These are phyloP conservation scores for Colletotrichum aenigma DNA, from an alignment of 2,329 filamentous ascomycete species.

Conservation along the genomic window DNA sequence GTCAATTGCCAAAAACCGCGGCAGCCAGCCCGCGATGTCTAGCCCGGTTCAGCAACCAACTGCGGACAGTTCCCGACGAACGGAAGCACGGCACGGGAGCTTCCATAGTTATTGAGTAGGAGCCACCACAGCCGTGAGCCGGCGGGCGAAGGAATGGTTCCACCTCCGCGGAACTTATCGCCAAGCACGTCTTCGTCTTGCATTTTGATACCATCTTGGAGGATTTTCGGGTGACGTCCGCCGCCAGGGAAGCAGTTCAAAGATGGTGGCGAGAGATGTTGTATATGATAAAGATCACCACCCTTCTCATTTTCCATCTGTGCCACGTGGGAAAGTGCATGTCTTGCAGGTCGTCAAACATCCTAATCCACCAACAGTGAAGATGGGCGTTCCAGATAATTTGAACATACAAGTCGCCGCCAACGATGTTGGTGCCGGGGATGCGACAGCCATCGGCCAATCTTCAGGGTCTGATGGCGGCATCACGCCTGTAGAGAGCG, in stretches of 20 bases:
- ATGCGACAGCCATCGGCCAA: background rate
- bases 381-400: background rate
- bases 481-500: background rate
- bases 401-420: background rate
- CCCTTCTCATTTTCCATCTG: background rate
- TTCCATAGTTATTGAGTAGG: background rate
- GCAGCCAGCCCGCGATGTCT: background rate
- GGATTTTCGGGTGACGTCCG: background rate
- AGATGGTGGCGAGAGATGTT: background rate
- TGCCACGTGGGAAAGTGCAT: background rate
- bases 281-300: background rate
- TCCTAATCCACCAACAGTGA: background rate
- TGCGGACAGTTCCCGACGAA: background rate
- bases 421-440: background rate
- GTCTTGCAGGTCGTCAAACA: background rate
- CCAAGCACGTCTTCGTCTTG: conserved; percentile 9
- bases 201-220: conserved; percentile 1
- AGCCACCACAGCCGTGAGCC: background rate
- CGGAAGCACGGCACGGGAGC: background rate
- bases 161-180: background rate
- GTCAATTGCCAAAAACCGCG: background rate
- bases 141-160: background rate
- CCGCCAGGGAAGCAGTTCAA: background rate
- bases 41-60: background rate
- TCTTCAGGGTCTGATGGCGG: background rate